These are phyloP conservation scores for Haematococcus sp. DNA, from an alignment of 139 green algal species.

Conservation along the genomic window DNA sequence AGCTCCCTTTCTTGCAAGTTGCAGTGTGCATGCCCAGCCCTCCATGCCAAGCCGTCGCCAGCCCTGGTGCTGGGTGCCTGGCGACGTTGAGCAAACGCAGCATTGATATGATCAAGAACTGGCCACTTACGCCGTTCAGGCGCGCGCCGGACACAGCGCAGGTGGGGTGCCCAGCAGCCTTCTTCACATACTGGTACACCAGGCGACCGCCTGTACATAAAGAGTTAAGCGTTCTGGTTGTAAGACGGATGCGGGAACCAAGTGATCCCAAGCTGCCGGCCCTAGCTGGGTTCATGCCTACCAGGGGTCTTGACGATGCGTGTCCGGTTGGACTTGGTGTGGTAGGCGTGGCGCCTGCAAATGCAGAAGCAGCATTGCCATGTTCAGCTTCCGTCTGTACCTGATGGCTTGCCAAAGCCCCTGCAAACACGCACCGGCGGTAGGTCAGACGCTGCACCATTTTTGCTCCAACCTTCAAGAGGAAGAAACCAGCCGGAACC, in stretches of 20 bases:
- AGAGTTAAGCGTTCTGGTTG: background rate
- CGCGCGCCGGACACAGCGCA: slow-evolving; percentile 76
- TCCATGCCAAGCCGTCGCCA: background rate
- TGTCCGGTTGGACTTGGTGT: slow-evolving; percentile 90
- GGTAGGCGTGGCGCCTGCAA: slow-evolving; percentile 84
- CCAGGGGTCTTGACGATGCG: slow-evolving; percentile 91
- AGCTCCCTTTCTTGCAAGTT: too few species aligned
- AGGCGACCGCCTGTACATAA: slow-evolving; percentile 80
- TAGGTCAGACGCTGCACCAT: slow-evolving; percentile 87
- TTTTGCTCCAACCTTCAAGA: slow-evolving; percentile 30
- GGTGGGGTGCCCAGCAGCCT: slow-evolving; percentile 75
- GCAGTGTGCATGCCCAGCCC: background rate
- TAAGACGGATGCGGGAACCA: background rate
- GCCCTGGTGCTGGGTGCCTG: background rate
- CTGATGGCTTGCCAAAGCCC: background rate
- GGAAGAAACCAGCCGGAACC: too few species aligned
- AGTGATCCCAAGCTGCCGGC: background rate
- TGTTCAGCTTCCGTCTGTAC: too few species aligned
- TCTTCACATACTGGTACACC: slow-evolving; percentile 89
- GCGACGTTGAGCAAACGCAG: background rate
- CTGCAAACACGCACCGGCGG: slow-evolving; percentile 15
- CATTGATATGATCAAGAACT: background rate
- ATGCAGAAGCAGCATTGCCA: background rate
- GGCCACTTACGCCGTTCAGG: slow-evolving; percentile 76
- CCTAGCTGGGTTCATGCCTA: slow-evolving; percentile 29